phyloP scores from a whole-genome alignment of 495 filamentous ascomycete species.

The Podospora didyma region DNA sequence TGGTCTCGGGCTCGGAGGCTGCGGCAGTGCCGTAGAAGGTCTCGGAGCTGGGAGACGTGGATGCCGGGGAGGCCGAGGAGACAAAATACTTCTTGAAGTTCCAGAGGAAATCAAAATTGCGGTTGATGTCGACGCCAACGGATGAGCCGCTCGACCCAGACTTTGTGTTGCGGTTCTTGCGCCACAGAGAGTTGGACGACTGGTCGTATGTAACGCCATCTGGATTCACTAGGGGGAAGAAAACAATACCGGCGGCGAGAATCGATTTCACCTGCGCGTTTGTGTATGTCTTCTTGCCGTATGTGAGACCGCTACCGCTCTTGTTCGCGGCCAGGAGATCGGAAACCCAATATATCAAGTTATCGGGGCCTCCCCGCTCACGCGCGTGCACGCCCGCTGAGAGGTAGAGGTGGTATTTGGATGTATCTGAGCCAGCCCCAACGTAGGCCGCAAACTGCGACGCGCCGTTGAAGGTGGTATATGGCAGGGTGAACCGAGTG shows the following conservation, averaged over 20 bases:
- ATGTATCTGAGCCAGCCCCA: slow-evolving; percentile 20
- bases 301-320: slow-evolving; percentile 30
- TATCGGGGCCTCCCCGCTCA: slow-evolving; percentile 20
- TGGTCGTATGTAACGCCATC: slow-evolving; percentile 39
- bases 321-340: slow-evolving; percentile 30
- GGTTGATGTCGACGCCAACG: slow-evolving; percentile 36
- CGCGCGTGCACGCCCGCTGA: slow-evolving; percentile 17
- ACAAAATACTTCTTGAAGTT: slow-evolving; percentile 31
- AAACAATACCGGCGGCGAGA: slow-evolving; percentile 35
- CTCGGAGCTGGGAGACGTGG: slow-evolving; percentile 24
- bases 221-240: slow-evolving; percentile 36
- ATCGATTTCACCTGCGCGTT: slow-evolving; percentile 33
- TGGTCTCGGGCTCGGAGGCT: slow-evolving; percentile 36
- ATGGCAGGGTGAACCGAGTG: slow-evolving; percentile 6
- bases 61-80: slow-evolving; percentile 24
- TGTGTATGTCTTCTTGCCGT: slow-evolving; percentile 37
- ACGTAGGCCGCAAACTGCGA: slow-evolving; percentile 17
- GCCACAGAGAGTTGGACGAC: slow-evolving; percentile 30
- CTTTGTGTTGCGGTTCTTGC: slow-evolving; percentile 38
- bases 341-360: slow-evolving; percentile 16
- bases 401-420: slow-evolving; percentile 27
- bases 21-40: slow-evolving; percentile 29
- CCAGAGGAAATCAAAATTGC: slow-evolving; percentile 38
- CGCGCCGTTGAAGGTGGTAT: slow-evolving; percentile 13
- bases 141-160: slow-evolving; percentile 12